These are phyloP conservation scores for Gamsiella multidivaricata DNA, from an alignment of 192 early-diverging fungal genomes.

Conservation along the genomic window DNA sequence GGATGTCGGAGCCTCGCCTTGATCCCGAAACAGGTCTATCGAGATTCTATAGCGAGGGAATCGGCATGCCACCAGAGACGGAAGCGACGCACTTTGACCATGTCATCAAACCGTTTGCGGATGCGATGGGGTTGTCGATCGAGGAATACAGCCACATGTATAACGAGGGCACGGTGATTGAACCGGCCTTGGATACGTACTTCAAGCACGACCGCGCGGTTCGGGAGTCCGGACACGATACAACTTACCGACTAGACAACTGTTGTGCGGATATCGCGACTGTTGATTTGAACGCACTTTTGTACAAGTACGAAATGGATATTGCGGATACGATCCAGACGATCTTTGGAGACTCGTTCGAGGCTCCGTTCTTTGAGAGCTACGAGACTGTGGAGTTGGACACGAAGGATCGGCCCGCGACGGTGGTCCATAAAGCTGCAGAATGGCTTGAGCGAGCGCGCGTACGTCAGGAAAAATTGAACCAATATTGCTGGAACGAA, in stretches of 20 bases:
- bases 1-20: conserved; percentile 85
- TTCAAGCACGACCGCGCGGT: conserved; percentile 98
- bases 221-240: conserved; percentile 98
- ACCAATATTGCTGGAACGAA: conserved; percentile 89
- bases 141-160: conserved; percentile 83
- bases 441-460: conserved; percentile 76
- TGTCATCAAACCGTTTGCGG: conserved; percentile 84
- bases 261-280: conserved; percentile 92
- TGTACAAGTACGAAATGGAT: conserved; percentile 98
- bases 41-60: conserved; percentile 88
- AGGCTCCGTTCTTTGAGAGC: conserved; percentile 38
- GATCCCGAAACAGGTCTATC: conserved; percentile 82
- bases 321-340: conserved; percentile 77
- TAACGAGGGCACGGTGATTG: conserved; percentile 70
- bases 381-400: conserved; percentile 7
- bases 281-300: conserved; percentile 90
- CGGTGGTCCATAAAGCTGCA: conserved; percentile 57
- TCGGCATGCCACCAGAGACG: conserved; percentile 98
- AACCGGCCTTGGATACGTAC: conserved; percentile 91
- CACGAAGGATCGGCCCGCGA: conserved; percentile 27
- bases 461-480: conserved; percentile 70
- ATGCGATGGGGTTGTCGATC: conserved; percentile 69
- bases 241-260: conserved; percentile 92
- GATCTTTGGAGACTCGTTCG: conserved; percentile 67
- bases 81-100: conserved; percentile 93